A percentile compares a stretch with the other conserved stretches of the same genome.
Conservation (phyloP, 75 land plant genomes). For the Cupressus sempervirens region DNA sequence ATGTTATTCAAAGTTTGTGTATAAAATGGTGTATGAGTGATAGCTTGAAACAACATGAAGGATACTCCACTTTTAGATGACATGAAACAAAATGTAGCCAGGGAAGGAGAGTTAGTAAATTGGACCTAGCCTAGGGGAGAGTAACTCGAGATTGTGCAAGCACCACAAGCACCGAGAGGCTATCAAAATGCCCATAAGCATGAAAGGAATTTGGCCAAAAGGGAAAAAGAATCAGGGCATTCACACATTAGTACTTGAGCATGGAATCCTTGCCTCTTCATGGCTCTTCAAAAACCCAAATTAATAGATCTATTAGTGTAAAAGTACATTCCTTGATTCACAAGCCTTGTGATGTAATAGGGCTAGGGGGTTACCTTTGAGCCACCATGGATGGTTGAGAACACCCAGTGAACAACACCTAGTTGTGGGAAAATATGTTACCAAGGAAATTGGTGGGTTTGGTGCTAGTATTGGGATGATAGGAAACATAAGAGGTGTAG, state of each 20-base stretch:
- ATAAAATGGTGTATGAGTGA: too few relatives aligned
- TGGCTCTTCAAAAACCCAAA: slow-evolving; percentile 24
- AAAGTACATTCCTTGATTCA: slow-evolving; percentile 46
- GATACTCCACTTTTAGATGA: too few relatives aligned
- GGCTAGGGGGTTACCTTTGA: slow-evolving; percentile 2
- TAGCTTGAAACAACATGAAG: too few relatives aligned
- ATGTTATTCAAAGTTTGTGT: too few relatives aligned
- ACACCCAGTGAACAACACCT: slow-evolving; percentile 11
- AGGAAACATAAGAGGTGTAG: slow-evolving; percentile 17
- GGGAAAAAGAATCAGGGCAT: slow-evolving; percentile 30
- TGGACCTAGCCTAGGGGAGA: too few relatives aligned
- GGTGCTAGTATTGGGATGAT: neutral
- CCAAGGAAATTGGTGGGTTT: neutral
- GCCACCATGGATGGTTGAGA: slow-evolving; percentile 16
- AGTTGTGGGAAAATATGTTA: slow-evolving; percentile 11
- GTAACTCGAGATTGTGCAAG: too few relatives aligned
- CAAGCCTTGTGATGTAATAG: slow-evolving; percentile 13
- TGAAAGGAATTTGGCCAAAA: slow-evolving; percentile 39
- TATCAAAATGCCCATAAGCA: slow-evolving; percentile 62
- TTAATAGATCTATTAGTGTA: slow-evolving; percentile 36
- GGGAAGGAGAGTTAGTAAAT: too few relatives aligned
- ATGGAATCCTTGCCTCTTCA: slow-evolving; percentile 49
- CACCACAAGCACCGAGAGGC: slow-evolving; percentile 55
- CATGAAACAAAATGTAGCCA: too few relatives aligned
- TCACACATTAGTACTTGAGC: slow-evolving; percentile 29